These are phyloP conservation scores for Periconia macrospinosa DNA, from an alignment of 2,329 filamentous ascomycete genomes.

Conservation along the genomic window DNA sequence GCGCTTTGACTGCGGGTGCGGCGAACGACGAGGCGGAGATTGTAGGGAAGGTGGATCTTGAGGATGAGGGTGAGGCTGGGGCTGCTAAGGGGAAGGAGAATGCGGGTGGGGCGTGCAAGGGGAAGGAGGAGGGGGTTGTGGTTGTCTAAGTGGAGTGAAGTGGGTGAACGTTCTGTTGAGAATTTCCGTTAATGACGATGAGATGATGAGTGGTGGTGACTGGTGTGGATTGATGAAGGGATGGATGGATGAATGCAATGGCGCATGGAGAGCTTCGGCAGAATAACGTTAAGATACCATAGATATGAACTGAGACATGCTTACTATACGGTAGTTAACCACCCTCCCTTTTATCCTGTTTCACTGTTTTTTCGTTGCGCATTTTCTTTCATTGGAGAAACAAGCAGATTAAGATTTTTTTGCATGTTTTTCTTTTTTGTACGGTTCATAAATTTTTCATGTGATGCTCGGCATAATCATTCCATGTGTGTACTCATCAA, in stretches of 20 bases:
- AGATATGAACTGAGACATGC: not conserved
- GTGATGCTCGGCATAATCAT: too few species aligned
- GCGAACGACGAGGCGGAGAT: slow-evolving; percentile 15
- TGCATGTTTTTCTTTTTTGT: too few species aligned
- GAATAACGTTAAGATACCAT: slow-evolving; percentile 1
- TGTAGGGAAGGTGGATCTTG: slow-evolving; percentile 6
- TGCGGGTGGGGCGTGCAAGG: not conserved
- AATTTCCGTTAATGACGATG: too few species aligned
- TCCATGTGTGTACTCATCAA: too few species aligned
- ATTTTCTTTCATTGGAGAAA: too few species aligned
- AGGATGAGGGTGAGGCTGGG: slow-evolving; percentile 1
- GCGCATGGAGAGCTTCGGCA: not conserved
- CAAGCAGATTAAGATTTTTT: too few species aligned
- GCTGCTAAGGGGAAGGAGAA: not conserved
- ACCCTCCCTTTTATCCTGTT: not conserved
- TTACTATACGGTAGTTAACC: not conserved
- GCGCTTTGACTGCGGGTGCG: not conserved
- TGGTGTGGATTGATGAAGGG: too few species aligned
- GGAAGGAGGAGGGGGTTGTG: not conserved
- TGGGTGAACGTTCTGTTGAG: too few species aligned
- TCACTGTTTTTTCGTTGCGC: not conserved
- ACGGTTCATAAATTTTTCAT: too few species aligned
- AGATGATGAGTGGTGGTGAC: too few species aligned
- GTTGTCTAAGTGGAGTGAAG: slow-evolving; percentile 1
- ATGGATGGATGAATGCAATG: not conserved